A percentile compares a stretch with the other conserved stretches of the same genome.
Evolutionary conservation across 2,329 filamentous ascomycete species (phyloP).

Genomic region (Endoconidiophora polonica): DNA sequence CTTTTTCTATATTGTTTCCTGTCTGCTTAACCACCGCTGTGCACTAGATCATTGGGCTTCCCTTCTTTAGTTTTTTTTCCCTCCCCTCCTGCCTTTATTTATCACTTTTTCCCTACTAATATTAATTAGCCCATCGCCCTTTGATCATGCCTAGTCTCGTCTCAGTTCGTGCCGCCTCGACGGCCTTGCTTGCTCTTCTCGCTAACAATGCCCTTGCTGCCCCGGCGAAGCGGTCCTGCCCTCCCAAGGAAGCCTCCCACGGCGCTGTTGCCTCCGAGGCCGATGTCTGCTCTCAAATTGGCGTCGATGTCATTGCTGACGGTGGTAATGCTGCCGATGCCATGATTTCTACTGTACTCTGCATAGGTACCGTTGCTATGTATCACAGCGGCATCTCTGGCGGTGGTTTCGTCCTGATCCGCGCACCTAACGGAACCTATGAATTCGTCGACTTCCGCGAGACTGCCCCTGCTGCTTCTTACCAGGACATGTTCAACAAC

Average conservation of each 20-base stretch:
- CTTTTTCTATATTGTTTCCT: neutral
- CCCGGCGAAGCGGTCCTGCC: neutral
- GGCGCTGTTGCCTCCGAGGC: conserved; percentile 48
- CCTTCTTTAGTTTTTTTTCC: neutral
- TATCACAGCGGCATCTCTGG: conserved; percentile 58
- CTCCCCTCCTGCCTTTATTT: neutral
- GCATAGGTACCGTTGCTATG: conserved; percentile 46
- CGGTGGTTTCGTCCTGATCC: conserved; percentile 64
- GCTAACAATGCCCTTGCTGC: neutral
- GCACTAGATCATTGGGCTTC: neutral
- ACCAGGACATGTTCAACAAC: conserved; percentile 64
- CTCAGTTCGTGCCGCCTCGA: conserved; percentile 7
- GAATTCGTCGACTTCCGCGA: conserved; percentile 79
- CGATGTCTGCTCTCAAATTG: conserved; percentile 41
- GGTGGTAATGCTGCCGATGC: conserved; percentile 54
- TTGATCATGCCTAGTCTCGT: conserved; percentile 8
- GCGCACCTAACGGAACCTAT: conserved; percentile 45
- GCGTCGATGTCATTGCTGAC: conserved; percentile 35
- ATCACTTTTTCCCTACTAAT: neutral
- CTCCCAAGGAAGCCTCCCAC: conserved; percentile 14
- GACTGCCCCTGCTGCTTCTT: conserved; percentile 62
- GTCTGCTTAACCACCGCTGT: neutral
- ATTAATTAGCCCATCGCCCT: neutral
- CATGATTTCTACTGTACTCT: conserved; percentile 46
- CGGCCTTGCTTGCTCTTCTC: conserved; percentile 7